Evolutionary conservation across 805 yeast genomes (phyloP).

Genomic region (Candida vartiovaarae): DNA sequence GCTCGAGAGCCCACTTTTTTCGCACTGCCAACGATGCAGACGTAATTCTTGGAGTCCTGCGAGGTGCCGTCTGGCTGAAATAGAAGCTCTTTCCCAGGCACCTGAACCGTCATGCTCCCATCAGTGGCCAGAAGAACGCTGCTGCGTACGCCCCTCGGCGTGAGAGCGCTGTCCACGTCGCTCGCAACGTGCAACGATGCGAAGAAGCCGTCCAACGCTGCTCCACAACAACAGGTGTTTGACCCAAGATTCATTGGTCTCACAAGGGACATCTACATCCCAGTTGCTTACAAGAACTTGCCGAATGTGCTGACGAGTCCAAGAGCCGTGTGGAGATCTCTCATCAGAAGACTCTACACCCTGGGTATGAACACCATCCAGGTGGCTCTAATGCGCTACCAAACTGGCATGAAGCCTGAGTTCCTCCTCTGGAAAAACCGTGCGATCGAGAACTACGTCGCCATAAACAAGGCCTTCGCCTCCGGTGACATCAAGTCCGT

Average conservation of each 20-base stretch:
- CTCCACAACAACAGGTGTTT: conserved; percentile 23
- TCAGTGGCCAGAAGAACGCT: too few species aligned
- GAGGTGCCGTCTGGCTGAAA: too few species aligned
- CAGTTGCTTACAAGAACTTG: conserved; percentile 38
- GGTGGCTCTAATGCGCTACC: conserved; percentile 59
- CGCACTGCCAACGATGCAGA: too few species aligned
- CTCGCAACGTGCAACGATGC: too few species aligned
- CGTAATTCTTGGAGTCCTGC: too few species aligned
- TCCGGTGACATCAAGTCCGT: conserved; percentile 41
- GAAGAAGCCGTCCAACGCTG: conserved; percentile 2
- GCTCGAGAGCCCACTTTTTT: too few species aligned
- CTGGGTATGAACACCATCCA: conserved; percentile 66
- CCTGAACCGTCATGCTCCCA: too few species aligned
- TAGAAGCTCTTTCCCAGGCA: too few species aligned
- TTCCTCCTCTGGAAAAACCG: conserved; percentile 77
- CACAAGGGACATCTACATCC: conserved; percentile 40
- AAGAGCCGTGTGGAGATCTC: conserved; percentile 32
- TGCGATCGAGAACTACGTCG: conserved; percentile 70
- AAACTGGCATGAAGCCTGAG: conserved; percentile 60
- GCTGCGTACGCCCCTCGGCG: too few species aligned
- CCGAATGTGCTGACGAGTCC: conserved; percentile 41
- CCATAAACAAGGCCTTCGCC: conserved; percentile 80
- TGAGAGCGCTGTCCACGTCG: too few species aligned
- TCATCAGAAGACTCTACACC: conserved; percentile 53
- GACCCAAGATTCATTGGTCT: conserved; percentile 36